A percentile compares a stretch with the other conserved stretches of the same genome.
These are phyloP conservation scores for Coniochaeta sp. DNA, from an alignment of 2,329 filamentous ascomycete genomes.

Conservation along the genomic window DNA sequence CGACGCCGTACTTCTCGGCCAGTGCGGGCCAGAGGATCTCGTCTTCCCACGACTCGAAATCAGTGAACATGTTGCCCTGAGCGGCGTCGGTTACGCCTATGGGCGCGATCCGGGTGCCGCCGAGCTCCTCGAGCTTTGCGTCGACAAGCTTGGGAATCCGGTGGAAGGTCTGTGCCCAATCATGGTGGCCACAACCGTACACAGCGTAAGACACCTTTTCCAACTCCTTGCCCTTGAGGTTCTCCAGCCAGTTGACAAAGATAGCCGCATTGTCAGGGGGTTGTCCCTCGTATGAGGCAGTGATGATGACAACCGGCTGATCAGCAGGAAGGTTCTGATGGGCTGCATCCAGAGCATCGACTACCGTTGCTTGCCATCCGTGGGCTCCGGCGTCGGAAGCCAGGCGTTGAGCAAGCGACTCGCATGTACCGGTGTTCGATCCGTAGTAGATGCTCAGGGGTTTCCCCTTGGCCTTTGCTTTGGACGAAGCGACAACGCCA, in stretches of 20 bases:
- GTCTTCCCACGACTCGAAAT: constrained; percentile 62
- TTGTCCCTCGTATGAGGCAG: constrained; percentile 66
- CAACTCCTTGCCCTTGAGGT: constrained; percentile 39
- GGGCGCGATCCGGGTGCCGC: constrained; percentile 35
- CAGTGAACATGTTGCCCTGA: constrained; percentile 57
- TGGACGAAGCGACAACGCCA: constrained; percentile 13
- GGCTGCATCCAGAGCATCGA: constrained; percentile 54
- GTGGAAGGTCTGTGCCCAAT: constrained; percentile 58
- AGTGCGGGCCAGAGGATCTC: constrained; percentile 42
- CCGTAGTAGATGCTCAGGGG: constrained; percentile 64
- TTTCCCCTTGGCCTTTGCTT: constrained; percentile 22
- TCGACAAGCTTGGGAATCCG: constrained; percentile 58
- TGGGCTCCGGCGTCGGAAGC: constrained; percentile 50
- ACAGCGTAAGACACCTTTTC: constrained; percentile 56
- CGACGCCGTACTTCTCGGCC: constrained; percentile 28
- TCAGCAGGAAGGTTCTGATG: constrained; percentile 51
- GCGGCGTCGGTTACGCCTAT: constrained; percentile 54
- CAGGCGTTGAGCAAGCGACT: constrained; percentile 57
- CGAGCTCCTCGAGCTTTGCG: constrained; percentile 38
- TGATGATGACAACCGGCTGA: constrained; percentile 58
- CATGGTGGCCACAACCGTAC: constrained; percentile 55
- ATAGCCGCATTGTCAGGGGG: constrained; percentile 64
- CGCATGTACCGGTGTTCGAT: constrained; percentile 68
- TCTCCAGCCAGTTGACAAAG: constrained; percentile 61
- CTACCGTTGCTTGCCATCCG: constrained; percentile 48